Evolutionary conservation across 176 grass and related monocot genomes (phyloP), one percentile per base, ranked within the genome.

Genomic region (Stipa capillata): DNA sequence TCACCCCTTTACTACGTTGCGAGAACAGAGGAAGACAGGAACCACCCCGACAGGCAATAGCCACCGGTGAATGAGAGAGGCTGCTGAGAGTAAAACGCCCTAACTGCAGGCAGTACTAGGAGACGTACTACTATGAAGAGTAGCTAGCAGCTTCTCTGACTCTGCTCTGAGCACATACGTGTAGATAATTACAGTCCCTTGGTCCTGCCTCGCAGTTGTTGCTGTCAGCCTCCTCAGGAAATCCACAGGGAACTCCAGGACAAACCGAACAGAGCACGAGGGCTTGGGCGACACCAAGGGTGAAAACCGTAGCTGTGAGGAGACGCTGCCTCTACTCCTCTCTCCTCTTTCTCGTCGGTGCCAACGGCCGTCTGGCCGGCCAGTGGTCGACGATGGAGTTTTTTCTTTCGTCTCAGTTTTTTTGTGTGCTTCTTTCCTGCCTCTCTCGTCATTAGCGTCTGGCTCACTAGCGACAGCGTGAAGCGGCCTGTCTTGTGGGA

Each of bases 191-290:
- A 23, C 20, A 21, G 20, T 52, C 45, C 69, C 18, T 3, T 12
- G 35, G 18, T 18, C 37, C 21, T 8, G 63, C 6, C 53, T 60
- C 70, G 24, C 78, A 34, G 71, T 51, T 86, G 78, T 0, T 17
- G 36, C 29, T 62, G 79, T 41, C 71, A 37, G 78, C 70, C 60
- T 68, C 84, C 62, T 79, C 35, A 5, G 31, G 29, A 42, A 58
- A n/a, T 27, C 48, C 37, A 35, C 6, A 20, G 0, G 69, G 44
- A 25, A 20, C 28, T 11, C 5, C 56, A 53, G 33, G 11, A 50
- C 44, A 85, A 32, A 17, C 47, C 51, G 4, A 24, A 4, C 51
- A 54, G n/a, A 44, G 17, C n/a, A n/a, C n/a, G n/a, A n/a, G n/a
- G n/a, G n/a, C n/a, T n/a, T n/a, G n/a, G n/a, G n/a, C n/a, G n/a